Percentiles rank a stretch among this genome's conserved stretches.
These are phyloP conservation scores for Diplogelasinospora grovesii DNA, from an alignment of 495 filamentous ascomycete species.

Conservation along the genomic window DNA sequence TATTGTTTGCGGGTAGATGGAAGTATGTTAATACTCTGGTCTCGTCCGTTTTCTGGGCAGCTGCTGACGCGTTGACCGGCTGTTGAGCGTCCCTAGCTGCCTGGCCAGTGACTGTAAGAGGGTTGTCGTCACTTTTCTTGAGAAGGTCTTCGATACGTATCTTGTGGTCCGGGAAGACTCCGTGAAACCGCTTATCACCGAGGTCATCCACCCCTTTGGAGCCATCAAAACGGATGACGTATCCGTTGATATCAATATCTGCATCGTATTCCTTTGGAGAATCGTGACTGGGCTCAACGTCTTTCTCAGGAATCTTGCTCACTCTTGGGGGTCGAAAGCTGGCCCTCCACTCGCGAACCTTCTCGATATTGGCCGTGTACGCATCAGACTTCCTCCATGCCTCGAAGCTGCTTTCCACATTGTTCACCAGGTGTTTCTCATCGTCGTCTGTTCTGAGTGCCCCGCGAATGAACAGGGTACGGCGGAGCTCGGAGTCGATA, in stretches of 20 bases:
- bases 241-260: neutral
- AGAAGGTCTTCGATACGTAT: neutral
- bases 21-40: neutral
- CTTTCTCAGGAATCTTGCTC: neutral
- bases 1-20: conserved; percentile 1
- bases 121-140: neutral
- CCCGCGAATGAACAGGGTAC: neutral
- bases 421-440: neutral
- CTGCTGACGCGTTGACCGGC: neutral
- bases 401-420: neutral
- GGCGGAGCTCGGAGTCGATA: neutral
- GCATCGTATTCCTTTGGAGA: neutral
- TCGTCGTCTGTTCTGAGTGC: neutral
- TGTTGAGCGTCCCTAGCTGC: neutral
- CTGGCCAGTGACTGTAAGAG: neutral
- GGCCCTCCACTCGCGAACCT: neutral
- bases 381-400: neutral
- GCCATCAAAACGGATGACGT: neutral
- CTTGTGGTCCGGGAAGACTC: neutral
- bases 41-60: neutral
- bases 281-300: neutral
- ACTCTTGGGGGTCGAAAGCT: neutral
- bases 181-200: neutral
- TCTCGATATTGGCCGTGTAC: neutral
- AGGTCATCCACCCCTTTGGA: neutral